Evolutionary conservation across 208 protist species (phyloP), one percentile per base, ranked within the genome.

Genomic region (Leishmania braziliensis): DNA sequence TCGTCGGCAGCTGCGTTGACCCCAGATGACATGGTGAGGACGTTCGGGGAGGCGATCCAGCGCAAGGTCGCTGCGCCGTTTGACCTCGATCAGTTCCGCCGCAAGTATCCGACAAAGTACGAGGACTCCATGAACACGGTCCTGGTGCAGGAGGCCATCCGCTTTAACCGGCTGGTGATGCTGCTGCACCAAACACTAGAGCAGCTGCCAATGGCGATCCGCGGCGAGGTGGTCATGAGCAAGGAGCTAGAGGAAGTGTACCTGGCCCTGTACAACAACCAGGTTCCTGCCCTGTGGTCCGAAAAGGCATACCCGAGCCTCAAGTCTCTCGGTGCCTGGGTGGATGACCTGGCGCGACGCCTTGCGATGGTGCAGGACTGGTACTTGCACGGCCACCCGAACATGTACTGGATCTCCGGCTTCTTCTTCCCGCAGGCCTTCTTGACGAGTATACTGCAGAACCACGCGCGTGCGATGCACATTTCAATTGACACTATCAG

Each of bases 51-150:
- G 26, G 86, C 91, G n/a, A 98, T 99, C 72, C 81, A 95, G 65
- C 46, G 86, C 9, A 92, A 91, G 39, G 75, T 99, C 23, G 91
- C 89, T 33, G 75, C 82, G 63, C 86, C 95, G 12, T 98, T 99
- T 79, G 92, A 98, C 84, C 84, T 98, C 73, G 89, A 95, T 43
- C 81, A 93, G 74, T 93, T 99, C 62, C 81, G 92, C 18, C 88
- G 89, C 68, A 91, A 89, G 80, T 99, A 99, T 84, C 98, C 98
- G 51, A 98, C 96, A 10, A 83, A 87, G 56, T 99, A 99, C 91
- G 93, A 98, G 81, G 98, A 99, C 88, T 99, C 97, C 8, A 99
- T 99, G 98, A 99, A 99, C 90, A 99, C 99, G 20, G 99, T 99
- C 53, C 85, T 99, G 26, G 92, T 97, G 46, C 99, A 99, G 89